Evolutionary conservation across 208 protist species (phyloP).

Genomic region (Trypanosoma scelopori): DNA sequence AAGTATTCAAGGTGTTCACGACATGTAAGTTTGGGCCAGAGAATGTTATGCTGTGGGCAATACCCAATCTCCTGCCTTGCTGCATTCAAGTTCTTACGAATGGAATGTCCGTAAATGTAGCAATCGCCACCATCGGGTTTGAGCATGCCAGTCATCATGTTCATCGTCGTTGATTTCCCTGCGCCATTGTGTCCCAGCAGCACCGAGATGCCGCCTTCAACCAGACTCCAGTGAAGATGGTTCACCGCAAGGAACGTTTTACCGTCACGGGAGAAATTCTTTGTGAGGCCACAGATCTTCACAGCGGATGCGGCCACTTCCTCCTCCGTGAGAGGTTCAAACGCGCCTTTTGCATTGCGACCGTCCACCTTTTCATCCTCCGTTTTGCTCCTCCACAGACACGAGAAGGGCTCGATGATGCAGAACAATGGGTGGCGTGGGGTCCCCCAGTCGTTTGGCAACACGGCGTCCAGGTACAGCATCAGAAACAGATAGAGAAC

Average conservation of each 20-base stretch:
- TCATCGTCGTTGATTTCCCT: slow-evolving; percentile 75
- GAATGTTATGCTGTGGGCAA: slow-evolving; percentile 96
- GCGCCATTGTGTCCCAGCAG: slow-evolving; percentile 85
- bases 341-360: slow-evolving; percentile 25
- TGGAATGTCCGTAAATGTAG: slow-evolving; percentile 63
- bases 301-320: slow-evolving; percentile 2
- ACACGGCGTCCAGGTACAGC: slow-evolving; percentile 37
- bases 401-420: slow-evolving; percentile 7
- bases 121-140: slow-evolving; percentile 69
- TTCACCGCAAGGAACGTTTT: slow-evolving; percentile 65
- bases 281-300: slow-evolving; percentile 14
- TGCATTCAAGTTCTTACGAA: slow-evolving; percentile 42
- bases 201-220: slow-evolving; percentile 61
- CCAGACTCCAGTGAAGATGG: slow-evolving; percentile 52
- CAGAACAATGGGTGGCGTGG: slow-evolving; percentile 26
- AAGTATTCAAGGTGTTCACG: slow-evolving; percentile 91
- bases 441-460: slow-evolving; percentile 39
- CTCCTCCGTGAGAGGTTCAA: slow-evolving; percentile 15
- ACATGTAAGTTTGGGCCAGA: slow-evolving; percentile 91
- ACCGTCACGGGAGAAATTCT: slow-evolving; percentile 5
- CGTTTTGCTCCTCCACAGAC: background rate
- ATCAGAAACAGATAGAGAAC: slow-evolving; percentile 37
- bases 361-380: slow-evolving; percentile 18
- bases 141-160: slow-evolving; percentile 88
- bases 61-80: slow-evolving; percentile 88